Base-by-base conservation (phyloP, 768 basidiomycete species). In the Boletus reticuloceps region DNA sequence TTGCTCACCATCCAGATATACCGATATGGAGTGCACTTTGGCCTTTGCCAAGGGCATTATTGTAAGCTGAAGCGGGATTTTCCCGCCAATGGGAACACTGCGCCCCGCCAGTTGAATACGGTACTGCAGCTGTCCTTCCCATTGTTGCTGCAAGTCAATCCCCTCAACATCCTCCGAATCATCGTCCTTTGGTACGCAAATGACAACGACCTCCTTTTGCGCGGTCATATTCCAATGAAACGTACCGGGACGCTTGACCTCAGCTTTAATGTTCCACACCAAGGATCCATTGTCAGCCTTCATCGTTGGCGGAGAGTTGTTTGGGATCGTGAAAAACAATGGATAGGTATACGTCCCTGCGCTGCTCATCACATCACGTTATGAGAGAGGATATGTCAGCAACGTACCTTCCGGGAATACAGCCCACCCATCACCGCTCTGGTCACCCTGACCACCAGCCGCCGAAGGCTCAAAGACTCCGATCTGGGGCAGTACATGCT, bases 331-430 rank as follows among this genome's bases (percentile, higher is more conserved):
- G 69, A 98, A 94, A 14, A 90, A 90, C 64, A 99, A 89, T 4
- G 96, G 96, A 71, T 93, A 98, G 17, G 88, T 92, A 69, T 98
- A 98, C 6, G 85, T 89, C 19, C 94, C 94, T 91, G 61, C 32
- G 55, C 20, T 39, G 10, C 41, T n/a, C 16, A 27, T 96, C 93
- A 17, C 89, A 88, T 61, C 32, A 55, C 17, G 13, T 11, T 9
- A 37, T 32, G 27, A 49, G 25, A 47, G 27, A 50, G 34, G 41
- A 38, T 25, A 20, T 44, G 29, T 70, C 76, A 38, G 31, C 40
- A 22, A 47, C 60, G 19, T 51, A 89, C 94, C 94, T 74, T 89
- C 85, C 63, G 86, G 83, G 70, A 96, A 96, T 69, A 95, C 88
- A 66, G 88, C 87, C 92, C 93, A 98, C 6, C 79, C 78, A 48